Evolutionary conservation across 352 stramenopile species (phyloP).

Genomic region (Hyaloperonospora arabidopsidis): DNA sequence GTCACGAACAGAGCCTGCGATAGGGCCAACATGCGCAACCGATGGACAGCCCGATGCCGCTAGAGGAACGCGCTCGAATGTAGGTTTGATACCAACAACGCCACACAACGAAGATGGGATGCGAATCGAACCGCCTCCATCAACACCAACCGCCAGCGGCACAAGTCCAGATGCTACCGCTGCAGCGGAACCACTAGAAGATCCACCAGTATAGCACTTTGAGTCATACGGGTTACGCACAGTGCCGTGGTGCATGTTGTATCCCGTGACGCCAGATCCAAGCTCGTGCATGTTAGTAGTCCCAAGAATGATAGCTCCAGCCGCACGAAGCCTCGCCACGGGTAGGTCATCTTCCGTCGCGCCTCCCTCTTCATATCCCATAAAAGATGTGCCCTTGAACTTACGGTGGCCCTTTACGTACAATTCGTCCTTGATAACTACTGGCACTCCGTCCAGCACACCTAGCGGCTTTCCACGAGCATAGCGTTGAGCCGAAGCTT

Average conservation of each 20-base stretch:
- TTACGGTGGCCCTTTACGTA: conserved; percentile 59
- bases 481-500: conserved; percentile 62
- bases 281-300: conserved; percentile 88
- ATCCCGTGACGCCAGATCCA: conserved; percentile 63
- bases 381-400: conserved; percentile 70
- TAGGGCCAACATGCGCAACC: conserved; percentile 69
- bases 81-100: conserved; percentile 85
- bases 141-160: conserved; percentile 77
- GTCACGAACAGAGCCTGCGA: conserved; percentile 72
- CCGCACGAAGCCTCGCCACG: conserved; percentile 48
- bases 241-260: conserved; percentile 68
- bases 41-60: conserved; percentile 48
- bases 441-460: conserved; percentile 82
- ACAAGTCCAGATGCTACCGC: conserved; percentile 85
- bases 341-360: conserved; percentile 42
- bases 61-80: conserved; percentile 69
- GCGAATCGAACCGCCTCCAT: conserved; percentile 86
- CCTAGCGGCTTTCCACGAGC: conserved; percentile 50
- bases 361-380: conserved; percentile 43
- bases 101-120: conserved; percentile 86
- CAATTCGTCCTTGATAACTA: conserved; percentile 86
- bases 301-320: conserved; percentile 83
- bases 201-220: conserved; percentile 84
- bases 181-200: conserved; percentile 82
- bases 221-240: conserved; percentile 83